These are phyloP conservation scores for Yamadazyma spencermartinsiae DNA, from an alignment of 1,139 yeast genomes.

Conservation along the genomic window DNA sequence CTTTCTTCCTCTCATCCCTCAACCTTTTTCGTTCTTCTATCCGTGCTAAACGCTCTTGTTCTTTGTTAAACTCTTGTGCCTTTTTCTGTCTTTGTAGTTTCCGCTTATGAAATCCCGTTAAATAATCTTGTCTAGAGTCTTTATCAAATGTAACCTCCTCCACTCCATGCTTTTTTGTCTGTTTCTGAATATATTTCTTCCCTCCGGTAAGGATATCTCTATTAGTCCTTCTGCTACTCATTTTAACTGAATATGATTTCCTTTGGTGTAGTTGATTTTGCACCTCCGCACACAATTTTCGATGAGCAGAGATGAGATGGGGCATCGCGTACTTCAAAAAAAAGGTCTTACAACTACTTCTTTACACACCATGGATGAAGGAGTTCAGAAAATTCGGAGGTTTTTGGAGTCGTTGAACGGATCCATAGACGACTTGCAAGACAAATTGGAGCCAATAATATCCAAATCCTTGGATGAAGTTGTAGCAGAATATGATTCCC, in stretches of 20 bases:
- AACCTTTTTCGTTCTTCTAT: conserved; percentile 74
- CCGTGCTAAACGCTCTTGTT: conserved; percentile 69
- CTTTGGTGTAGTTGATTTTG: background rate
- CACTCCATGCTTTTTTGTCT: conserved; percentile 65
- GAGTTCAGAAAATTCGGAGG: conserved; percentile 29
- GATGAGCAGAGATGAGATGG: no score
- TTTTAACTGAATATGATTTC: no score
- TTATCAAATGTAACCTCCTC: conserved; percentile 83
- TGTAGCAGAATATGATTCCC: conserved; percentile 25
- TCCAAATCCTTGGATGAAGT: conserved; percentile 38
- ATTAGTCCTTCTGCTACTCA: conserved; percentile 42
- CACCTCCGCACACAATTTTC: background rate
- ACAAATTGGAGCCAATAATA: conserved; percentile 33
- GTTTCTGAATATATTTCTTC: conserved; percentile 67
- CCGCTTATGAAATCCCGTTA: conserved; percentile 95
- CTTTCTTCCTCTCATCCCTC: conserved; percentile 68
- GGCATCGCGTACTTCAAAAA: conserved; percentile 14
- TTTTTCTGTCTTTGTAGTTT: conserved; percentile 84
- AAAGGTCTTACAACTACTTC: background rate
- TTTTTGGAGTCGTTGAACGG: conserved; percentile 29
- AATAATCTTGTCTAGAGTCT: conserved; percentile 70
- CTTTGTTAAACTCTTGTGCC: conserved; percentile 73
- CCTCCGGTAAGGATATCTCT: conserved; percentile 90
- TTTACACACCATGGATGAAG: conserved; percentile 24
- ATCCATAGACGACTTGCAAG: conserved; percentile 31